A percentile compares a stretch with the other conserved stretches of the same genome.
Evolutionary conservation across 208 protist species (phyloP).

Genomic region (Trichomonas tenax): DNA sequence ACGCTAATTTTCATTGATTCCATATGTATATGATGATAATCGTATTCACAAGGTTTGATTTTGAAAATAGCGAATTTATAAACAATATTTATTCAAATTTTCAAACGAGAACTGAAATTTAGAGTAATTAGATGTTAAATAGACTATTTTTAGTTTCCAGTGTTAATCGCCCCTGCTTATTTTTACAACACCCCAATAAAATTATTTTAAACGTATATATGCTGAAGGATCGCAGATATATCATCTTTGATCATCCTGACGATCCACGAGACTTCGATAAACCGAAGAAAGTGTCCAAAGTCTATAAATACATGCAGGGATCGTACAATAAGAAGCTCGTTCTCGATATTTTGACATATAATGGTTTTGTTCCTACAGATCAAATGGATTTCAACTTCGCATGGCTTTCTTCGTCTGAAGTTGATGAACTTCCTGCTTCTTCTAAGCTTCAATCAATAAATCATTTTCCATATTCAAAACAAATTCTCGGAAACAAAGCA

Average conservation of each 20-base stretch:
- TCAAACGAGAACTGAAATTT: too few species aligned
- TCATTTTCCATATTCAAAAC: constrained; percentile 21
- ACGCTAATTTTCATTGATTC: too few species aligned
- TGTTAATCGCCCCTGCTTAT: too few species aligned
- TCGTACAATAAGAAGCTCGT: neutral
- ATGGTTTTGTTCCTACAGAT: neutral
- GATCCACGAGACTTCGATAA: neutral
- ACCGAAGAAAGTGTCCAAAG: neutral
- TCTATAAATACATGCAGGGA: neutral
- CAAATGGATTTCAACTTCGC: neutral
- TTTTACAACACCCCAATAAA: too few species aligned
- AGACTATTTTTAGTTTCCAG: too few species aligned
- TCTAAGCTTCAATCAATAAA: neutral
- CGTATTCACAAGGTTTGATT: too few species aligned
- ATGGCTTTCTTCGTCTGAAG: neutral
- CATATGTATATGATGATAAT: too few species aligned
- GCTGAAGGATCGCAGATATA: neutral
- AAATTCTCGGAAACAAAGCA: constrained; percentile 12
- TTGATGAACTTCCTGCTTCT: neutral
- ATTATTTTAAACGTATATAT: neutral
- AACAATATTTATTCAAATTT: too few species aligned
- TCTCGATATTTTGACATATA: neutral
- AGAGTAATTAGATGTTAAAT: too few species aligned
- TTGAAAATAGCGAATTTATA: too few species aligned
- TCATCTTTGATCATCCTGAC: neutral